Evolutionary conservation across 768 basidiomycete species (phyloP), one percentile per base, ranked within the genome.

Genomic region (Tylopilus felleus): DNA sequence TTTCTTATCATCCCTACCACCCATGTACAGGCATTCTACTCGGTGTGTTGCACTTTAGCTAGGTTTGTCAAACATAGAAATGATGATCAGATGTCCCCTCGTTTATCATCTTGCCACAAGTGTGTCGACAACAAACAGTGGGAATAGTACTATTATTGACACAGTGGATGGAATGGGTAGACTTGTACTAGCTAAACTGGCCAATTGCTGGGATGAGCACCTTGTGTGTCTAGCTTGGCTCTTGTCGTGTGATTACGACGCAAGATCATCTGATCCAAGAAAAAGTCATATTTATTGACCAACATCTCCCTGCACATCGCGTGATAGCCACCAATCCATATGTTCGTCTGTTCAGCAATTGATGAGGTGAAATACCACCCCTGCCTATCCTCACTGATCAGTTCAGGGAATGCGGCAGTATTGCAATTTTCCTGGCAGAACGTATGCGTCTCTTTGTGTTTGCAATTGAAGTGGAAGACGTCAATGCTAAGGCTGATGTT

Each of bases 401-500:
- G 29, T n/a, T 45, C 44, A 0, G 19, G 44, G n/a, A 29, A 45
- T 13, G n/a, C 19, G 10, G 44, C 23, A 17, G 41, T 14, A 12
- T 31, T 31, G 29, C 29, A 31, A 12, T 31, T 31, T 9, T 31
- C 8, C 29, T 31, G 29, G 29, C 4, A 31, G 29, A 31, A 31
- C 29, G 9, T 31, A 25, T 44, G 25, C 2, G 27, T 28, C 6
- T 17, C 43, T 5, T 28, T 28, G 19, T 46, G 44, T 3, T 46
- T 46, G 19, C 1, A 31, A 2, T 46, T 46, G 19, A 46, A 46
- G n/a, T 46, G 44, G 29, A 74, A 77, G 0, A 73, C 69, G 33
- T 76, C 71, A 0, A 77, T 70, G 1, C 56, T 55, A 2, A 74
- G 58, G 1, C 66, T 62, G 13, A 70, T 57, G 10, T 50, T 19